Evolutionary conservation across 345 rosid species (phyloP), one percentile per base, ranked within the genome.

Genomic region (Anacardium occidentale): DNA sequence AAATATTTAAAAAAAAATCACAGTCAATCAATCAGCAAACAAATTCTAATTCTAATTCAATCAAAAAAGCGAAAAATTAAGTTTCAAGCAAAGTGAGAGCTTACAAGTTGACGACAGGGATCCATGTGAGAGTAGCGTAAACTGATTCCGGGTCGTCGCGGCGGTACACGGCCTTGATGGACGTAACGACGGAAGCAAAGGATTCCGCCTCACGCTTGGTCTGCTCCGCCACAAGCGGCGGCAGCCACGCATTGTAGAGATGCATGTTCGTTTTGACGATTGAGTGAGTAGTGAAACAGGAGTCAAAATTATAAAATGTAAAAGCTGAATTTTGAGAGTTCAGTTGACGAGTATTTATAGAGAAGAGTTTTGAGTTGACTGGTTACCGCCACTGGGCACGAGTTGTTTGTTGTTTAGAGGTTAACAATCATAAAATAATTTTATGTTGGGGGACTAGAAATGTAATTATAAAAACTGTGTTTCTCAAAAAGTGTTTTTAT

Each of bases 221-320:
- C 78, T 87, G 91, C 80, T 87, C 94, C 69, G 88, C 98, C 70
- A 95, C 93, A 45, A 93, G 94, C 24, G 97, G 99, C 22, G 99
- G 99, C 72, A 95, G 76, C 99, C 96, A 92, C 32, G 86, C 97
- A 83, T 95, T 92, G 85, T 89, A 92, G 71, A 92, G 90, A 84
- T 95, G 99, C 99, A 92, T 95, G 75, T 64, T 51, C 13, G 10
- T 34, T 6, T 37, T 9, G 42, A 37, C 53, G 64, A 72, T 17
- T 34, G 20, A 37, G 47, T 17, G 29, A 44, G n/a, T n/a, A 45
- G 5, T 34, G 11, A 66, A 66, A 51, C 7, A 37, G 37, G 10
- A 48, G 18, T 11, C 5, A 17, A 65, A 75, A 40, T 18, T 12
- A 34, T 2, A 34, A 21, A 68, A 20, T 45, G n/a, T 9, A 37